Conservation (phyloP, 805 yeast species). For the Barnettozyma salicaria region DNA sequence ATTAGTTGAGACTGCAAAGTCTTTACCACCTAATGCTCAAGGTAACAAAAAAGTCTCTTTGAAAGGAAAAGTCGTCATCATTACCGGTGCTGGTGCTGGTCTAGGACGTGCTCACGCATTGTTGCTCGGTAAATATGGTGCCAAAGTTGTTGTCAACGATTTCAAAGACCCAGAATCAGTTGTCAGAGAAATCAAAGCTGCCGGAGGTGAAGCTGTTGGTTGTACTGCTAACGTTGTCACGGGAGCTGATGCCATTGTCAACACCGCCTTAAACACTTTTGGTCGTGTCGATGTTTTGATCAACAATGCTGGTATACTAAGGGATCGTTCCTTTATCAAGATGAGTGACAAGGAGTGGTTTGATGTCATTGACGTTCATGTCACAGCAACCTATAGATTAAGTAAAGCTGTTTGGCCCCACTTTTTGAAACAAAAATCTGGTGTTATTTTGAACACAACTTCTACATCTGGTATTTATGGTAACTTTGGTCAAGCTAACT, state of each 20-base stretch:
- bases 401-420: conserved; percentile 92
- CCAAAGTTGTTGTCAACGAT: conserved; percentile 92
- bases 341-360: conserved; percentile 84
- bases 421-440: conserved; percentile 69
- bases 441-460: conserved; percentile 81
- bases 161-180: conserved; percentile 67
- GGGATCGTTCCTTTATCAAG: conserved; percentile 83
- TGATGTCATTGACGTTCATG: conserved; percentile 72
- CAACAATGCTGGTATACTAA: conserved; percentile 91
- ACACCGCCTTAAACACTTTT: conserved; percentile 67
- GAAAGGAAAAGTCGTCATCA: conserved; percentile 77
- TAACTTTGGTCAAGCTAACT: conserved; percentile 95
- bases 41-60: conserved; percentile 53
- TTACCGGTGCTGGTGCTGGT: conserved; percentile 96
- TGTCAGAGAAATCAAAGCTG: conserved; percentile 69
- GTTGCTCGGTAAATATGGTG: conserved; percentile 84
- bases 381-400: conserved; percentile 73
- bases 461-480: conserved; percentile 98
- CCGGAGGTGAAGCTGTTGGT: conserved; percentile 73
- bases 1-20: conserved; percentile 46
- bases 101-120: conserved; percentile 87
- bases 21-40: conserved; percentile 53
- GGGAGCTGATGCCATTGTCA: conserved; percentile 67
- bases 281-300: conserved; percentile 82
- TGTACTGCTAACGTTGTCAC: conserved; percentile 77